phyloP scores from a whole-genome alignment of 208 protist species.

The Trypanosoma lewisi region DNA sequence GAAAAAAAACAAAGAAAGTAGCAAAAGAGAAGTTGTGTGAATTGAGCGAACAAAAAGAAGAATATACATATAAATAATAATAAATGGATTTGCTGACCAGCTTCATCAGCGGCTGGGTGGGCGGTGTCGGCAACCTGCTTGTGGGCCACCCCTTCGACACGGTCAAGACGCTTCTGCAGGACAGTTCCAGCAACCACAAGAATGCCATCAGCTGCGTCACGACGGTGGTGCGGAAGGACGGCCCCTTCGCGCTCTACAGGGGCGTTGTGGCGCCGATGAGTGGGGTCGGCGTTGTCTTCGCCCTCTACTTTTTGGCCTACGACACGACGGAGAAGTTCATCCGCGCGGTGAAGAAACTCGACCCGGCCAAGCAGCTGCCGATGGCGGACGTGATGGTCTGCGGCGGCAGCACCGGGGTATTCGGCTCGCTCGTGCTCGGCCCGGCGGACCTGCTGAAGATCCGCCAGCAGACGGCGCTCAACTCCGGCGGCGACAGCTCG shows the following conservation, averaged over 20 bases:
- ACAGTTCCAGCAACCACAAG: slow-evolving; percentile 16
- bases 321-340: slow-evolving; percentile 29
- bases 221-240: slow-evolving; percentile 21
- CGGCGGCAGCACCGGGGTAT: slow-evolving; percentile 35
- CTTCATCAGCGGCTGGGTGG: slow-evolving; percentile 38
- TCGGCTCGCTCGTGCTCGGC: slow-evolving; percentile 31
- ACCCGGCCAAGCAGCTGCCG: slow-evolving; percentile 4
- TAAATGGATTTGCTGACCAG: slow-evolving; percentile 23
- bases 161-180: slow-evolving; percentile 53
- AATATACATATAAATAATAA: slow-evolving; percentile 4
- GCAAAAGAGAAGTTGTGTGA: not conserved
- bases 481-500: slow-evolving; percentile 22
- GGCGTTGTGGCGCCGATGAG: slow-evolving; percentile 34
- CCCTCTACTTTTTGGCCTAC: slow-evolving; percentile 48
- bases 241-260: slow-evolving; percentile 38
- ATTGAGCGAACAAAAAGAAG: too few relatives aligned
- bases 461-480: slow-evolving; percentile 42
- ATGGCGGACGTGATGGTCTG: slow-evolving; percentile 39
- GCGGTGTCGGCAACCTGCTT: slow-evolving; percentile 31
- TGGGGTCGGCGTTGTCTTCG: slow-evolving; percentile 33
- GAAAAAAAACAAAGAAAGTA: too few relatives aligned
- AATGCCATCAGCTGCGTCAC: slow-evolving; percentile 15
- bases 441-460: slow-evolving; percentile 53
- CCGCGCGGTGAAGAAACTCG: slow-evolving; percentile 6
- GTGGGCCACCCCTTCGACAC: slow-evolving; percentile 56